Base-by-base conservation (phyloP, 768 basidiomycete species). In the Pulveroboletus sp. region DNA sequence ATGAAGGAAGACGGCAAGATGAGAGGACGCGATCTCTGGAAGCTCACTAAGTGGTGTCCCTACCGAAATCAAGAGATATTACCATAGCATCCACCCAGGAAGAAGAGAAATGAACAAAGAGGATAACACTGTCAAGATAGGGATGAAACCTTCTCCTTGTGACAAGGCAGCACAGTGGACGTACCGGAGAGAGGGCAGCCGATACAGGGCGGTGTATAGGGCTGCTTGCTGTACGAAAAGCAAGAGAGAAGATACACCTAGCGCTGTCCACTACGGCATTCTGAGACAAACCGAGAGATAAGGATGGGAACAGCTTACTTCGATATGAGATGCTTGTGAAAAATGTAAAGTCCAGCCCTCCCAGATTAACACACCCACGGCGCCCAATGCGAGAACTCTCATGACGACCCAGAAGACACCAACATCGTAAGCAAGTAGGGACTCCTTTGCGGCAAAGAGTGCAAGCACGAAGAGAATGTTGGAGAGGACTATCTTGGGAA, bases 401-500 rank as follows among this genome's bases (percentile, higher is more conserved):
- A 89, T 82, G 31, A 85, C 73, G 12, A 88, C 73, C 89, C 87
- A 90, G 60, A 89, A 83, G 8, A 85, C 77, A 7, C 83, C 83
- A 18, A 83, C 78, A 63, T 87, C 83, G 35, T 77, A 76, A 15
- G 79, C 72, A 41, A 90, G 68, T 7, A 89, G 67, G 71, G 80
- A 79, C 58, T 82, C 84, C 69, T 86, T 87, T 43, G 79, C 75
- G 6, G 80, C 76, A 65, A 82, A 77, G 32, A 85, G 67, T 5
- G 82, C 75, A 17, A 82, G 66, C 31, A 84, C 83, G 50, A 85
- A 81, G 42, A 87, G 68, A 18, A 79, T 66, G 69, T 88, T 83
- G 0, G 81, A 80, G 36, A 83, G 59, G 49, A 83, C 58, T 43
- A 87, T 73, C 57, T 74, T 76, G 9, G 81, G 77, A 41, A 85